Percentiles rank a stretch among this genome's conserved stretches.
phyloP scores from a whole-genome alignment of 1,284 basidiomycete genomes.

The Volvariella surrecta region DNA sequence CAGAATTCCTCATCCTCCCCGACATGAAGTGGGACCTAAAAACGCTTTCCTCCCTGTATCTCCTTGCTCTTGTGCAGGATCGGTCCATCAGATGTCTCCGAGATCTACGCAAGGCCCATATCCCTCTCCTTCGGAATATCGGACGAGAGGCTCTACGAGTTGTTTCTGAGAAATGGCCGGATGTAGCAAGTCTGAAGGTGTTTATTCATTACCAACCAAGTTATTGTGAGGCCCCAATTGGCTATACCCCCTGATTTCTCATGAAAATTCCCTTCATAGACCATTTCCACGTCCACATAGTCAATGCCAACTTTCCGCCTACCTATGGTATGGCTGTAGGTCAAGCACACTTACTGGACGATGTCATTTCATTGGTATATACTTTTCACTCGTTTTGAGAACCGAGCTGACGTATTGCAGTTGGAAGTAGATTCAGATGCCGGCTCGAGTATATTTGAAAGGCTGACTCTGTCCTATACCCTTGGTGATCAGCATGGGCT shows the following conservation, averaged over 20 bases:
- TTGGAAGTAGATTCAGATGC: conserved; percentile 47
- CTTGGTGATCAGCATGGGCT: conserved; percentile 77
- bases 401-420: conserved; percentile 22
- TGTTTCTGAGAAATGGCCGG: conserved; percentile 54
- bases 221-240: conserved; percentile 64
- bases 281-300: conserved; percentile 86
- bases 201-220: conserved; percentile 95
- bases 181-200: conserved; percentile 63
- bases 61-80: conserved; percentile 62
- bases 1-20: conserved; percentile 79
- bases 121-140: conserved; percentile 67
- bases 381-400: background rate
- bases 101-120: conserved; percentile 57
- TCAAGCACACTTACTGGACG: conserved; percentile 90
- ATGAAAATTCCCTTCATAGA: conserved; percentile 2
- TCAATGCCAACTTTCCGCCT: conserved; percentile 62
- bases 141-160: conserved; percentile 41
- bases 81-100: conserved; percentile 57
- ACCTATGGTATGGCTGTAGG: conserved; percentile 75
- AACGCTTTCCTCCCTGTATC: conserved; percentile 63
- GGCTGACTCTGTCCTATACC: conserved; percentile 76
- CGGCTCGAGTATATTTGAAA: conserved; percentile 46
- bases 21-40: conserved; percentile 94
- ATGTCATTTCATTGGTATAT: conserved; percentile 75
- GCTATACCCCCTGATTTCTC: background rate